Percentiles rank a stretch among this genome's conserved stretches.
Conservation (phyloP, 2,329 filamentous ascomycete genomes). For the Fusarium bulbicola region DNA sequence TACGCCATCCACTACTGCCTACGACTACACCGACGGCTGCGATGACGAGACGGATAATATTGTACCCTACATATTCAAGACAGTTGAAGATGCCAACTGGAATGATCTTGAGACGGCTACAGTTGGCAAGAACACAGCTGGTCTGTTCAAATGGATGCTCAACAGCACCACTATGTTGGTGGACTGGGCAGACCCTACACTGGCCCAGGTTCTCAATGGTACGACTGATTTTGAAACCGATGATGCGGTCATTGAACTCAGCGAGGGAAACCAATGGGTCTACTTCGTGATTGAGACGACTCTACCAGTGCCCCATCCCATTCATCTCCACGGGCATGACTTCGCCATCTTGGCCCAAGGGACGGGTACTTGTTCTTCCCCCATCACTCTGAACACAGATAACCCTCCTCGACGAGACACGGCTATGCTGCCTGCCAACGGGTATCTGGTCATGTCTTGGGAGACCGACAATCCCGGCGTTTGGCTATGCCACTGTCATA, state of each 20-base stretch:
- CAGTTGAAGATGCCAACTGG: conserved; percentile 44
- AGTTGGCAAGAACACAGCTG: conserved; percentile 2
- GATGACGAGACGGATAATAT: conserved; percentile 49
- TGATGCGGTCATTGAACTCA: conserved; percentile 42
- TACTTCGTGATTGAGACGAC: conserved; percentile 44
- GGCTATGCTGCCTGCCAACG: conserved; percentile 55
- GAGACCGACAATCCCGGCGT: conserved; percentile 59
- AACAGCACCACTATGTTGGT: conserved; percentile 12
- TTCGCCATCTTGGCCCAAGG: conserved; percentile 43
- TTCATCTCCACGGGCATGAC: conserved; percentile 51
- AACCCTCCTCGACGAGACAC: conserved; percentile 64
- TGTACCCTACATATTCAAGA: conserved; percentile 47
- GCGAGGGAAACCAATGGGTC: conserved; percentile 41
- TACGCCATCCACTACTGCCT: conserved; percentile 10
- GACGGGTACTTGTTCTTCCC: conserved; percentile 13
- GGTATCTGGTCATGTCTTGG: conserved; percentile 61
- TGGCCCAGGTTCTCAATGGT: conserved; percentile 1
- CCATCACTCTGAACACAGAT: conserved; percentile 2
- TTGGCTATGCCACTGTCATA: conserved; percentile 62
- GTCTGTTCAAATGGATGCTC: conserved; percentile 12
- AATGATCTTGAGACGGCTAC: conserved; percentile 9
- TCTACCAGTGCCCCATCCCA: conserved; percentile 44
- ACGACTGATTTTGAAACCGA: background rate
- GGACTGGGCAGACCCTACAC: conserved; percentile 7
- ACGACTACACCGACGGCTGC: conserved; percentile 40